phyloP scores from a whole-genome alignment of 495 filamentous ascomycete species.

The Collariella sp. region DNA sequence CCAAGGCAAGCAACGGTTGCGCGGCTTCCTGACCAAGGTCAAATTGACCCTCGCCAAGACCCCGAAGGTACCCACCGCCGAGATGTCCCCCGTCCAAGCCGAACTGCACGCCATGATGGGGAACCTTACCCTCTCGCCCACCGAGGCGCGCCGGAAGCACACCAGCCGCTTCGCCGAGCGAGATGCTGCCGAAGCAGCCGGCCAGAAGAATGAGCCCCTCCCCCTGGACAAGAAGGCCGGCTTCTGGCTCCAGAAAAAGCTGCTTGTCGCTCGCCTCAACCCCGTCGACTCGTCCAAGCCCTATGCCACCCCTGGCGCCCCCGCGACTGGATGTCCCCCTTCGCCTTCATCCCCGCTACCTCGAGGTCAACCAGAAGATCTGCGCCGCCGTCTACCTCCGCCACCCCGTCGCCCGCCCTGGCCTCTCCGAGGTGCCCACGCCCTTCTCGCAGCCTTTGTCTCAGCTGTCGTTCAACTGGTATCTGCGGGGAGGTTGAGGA shows the following conservation, averaged over 20 bases:
- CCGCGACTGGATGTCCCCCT: constrained; percentile 77
- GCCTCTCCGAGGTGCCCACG: constrained; percentile 81
- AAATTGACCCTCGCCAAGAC: constrained; percentile 19
- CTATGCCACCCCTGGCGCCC: constrained; percentile 84
- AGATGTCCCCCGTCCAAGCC: constrained; percentile 5
- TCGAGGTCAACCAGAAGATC: constrained; percentile 95
- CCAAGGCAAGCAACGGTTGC: constrained; percentile 31
- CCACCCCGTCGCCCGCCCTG: constrained; percentile 86
- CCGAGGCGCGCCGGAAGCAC: neutral
- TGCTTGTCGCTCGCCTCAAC: constrained; percentile 48
- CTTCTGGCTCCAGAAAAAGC: constrained; percentile 21
- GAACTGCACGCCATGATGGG: constrained; percentile 24
- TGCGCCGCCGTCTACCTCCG: constrained; percentile 92
- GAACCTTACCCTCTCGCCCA: constrained; percentile 9
- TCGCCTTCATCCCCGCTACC: constrained; percentile 88
- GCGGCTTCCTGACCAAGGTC: constrained; percentile 25
- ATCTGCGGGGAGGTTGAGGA: constrained; percentile 69
- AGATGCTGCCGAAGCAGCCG: neutral
- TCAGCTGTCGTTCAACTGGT: constrained; percentile 88
- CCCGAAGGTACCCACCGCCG: constrained; percentile 6
- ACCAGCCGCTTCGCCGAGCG: constrained; percentile 46
- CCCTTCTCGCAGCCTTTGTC: constrained; percentile 58
- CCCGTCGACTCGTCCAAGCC: constrained; percentile 68
- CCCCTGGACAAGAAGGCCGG: neutral
- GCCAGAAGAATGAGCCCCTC: neutral